Evolutionary conservation across 2,329 filamentous ascomycete genomes (phyloP).

Genomic region (Coleophoma crateriformis): DNA sequence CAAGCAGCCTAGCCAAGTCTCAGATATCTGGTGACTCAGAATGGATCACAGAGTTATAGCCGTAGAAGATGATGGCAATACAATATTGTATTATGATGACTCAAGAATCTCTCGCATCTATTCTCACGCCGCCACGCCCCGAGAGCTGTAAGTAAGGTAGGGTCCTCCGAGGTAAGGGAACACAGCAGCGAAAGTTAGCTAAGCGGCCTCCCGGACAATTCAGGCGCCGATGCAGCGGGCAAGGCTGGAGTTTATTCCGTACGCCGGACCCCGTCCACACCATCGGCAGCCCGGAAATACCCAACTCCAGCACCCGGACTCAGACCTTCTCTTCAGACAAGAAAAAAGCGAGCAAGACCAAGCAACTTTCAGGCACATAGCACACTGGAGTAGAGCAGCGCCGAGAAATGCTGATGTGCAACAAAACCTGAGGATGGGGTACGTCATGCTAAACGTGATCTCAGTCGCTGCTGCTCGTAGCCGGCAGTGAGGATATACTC

Average conservation of each 20-base stretch:
- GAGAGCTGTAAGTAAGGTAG: no score
- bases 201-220: no score
- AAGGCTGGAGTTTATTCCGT: background rate
- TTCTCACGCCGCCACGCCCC: no score
- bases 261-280: background rate
- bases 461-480: no score
- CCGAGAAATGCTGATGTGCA: slow-evolving; percentile 8
- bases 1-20: slow-evolving; percentile 3
- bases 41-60: background rate
- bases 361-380: slow-evolving; percentile 1
- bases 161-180: no score
- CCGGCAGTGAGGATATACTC: no score
- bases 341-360: background rate
- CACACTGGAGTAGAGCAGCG: slow-evolving; percentile 7
- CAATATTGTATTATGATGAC: no score
- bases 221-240: no score
- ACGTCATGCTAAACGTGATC: background rate
- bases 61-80: background rate
- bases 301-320: no score
- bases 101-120: no score
- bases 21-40: slow-evolving; percentile 2
- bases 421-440: slow-evolving; percentile 4
- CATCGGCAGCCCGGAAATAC: no score
- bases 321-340: background rate
- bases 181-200: no score